These are phyloP conservation scores for Clarireedia monteithiana DNA, from an alignment of 2,329 filamentous ascomycete species.

Conservation along the genomic window DNA sequence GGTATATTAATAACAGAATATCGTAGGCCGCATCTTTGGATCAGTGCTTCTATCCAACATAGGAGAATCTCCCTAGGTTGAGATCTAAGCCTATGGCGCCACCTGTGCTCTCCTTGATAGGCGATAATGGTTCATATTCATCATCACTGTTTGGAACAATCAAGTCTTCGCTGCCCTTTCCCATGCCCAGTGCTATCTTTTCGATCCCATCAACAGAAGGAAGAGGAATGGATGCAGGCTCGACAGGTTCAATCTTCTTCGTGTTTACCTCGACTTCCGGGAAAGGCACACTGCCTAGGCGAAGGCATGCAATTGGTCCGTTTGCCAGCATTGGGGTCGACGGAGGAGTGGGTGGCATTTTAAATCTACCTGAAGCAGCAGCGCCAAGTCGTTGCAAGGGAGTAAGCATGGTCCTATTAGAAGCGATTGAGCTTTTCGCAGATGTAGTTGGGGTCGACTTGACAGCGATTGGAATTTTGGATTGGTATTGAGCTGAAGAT, in stretches of 20 bases:
- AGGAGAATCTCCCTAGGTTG: constrained; percentile 13
- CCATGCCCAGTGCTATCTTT: constrained; percentile 14
- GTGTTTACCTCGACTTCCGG: constrained; percentile 17
- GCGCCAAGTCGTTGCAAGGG: constrained; percentile 28
- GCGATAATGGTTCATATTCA: constrained; percentile 24
- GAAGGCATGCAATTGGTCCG: constrained; percentile 7
- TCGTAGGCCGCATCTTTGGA: too few relatives aligned
- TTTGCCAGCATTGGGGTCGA: constrained; percentile 15
- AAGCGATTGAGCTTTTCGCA: constrained; percentile 9
- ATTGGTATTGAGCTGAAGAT: constrained; percentile 14
- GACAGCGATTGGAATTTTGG: constrained; percentile 25
- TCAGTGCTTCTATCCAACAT: constrained; percentile 2
- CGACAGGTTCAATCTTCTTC: constrained; percentile 14
- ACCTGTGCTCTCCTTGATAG: neutral
- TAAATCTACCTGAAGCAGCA: constrained; percentile 19
- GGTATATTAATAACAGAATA: too few relatives aligned
- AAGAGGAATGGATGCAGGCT: constrained; percentile 32
- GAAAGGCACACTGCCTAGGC: constrained; percentile 17
- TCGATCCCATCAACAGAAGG: constrained; percentile 20
- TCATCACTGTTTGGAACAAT: constrained; percentile 43
- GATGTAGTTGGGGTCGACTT: constrained; percentile 11
- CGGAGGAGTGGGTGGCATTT: constrained; percentile 23
- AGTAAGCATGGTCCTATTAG: constrained; percentile 14
- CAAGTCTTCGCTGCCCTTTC: constrained; percentile 42
- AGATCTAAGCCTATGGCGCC: neutral